Evolutionary conservation across 306 rosid species (phyloP).

Genomic region (Elaeagnus macrophylla): DNA sequence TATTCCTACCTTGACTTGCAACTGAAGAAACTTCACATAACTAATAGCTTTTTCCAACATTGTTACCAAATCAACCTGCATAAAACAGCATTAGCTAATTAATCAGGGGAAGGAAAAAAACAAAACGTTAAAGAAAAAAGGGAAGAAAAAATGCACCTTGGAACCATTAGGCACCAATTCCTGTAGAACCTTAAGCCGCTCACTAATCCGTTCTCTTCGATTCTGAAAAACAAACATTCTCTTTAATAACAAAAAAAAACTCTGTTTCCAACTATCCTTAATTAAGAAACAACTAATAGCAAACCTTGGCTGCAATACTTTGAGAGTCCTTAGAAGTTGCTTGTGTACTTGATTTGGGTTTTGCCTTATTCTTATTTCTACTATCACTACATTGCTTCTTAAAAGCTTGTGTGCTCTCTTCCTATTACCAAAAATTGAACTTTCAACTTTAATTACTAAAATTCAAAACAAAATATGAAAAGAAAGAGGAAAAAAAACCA

Average conservation of each 20-base stretch:
- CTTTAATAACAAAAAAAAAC: constrained; percentile 17
- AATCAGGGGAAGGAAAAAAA: background rate
- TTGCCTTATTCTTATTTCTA: constrained; percentile 38
- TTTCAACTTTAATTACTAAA: background rate
- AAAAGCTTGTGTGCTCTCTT: constrained; percentile 30
- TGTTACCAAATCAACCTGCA: constrained; percentile 84
- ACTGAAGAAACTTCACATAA: constrained; percentile 88
- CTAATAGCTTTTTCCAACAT: constrained; percentile 89
- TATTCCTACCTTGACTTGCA: constrained; percentile 79
- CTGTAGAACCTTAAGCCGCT: constrained; percentile 69
- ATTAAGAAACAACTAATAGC: constrained; percentile 20
- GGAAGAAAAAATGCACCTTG: constrained; percentile 37
- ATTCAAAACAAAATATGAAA: background rate
- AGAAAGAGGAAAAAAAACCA: background rate
- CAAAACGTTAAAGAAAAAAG: background rate
- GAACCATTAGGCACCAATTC: constrained; percentile 86
- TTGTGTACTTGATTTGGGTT: constrained; percentile 40
- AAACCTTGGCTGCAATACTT: constrained; percentile 92
- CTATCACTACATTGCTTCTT: constrained; percentile 50
- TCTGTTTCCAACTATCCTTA: constrained; percentile 11
- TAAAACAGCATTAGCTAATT: background rate
- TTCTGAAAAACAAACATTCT: constrained; percentile 50
- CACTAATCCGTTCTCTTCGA: constrained; percentile 92
- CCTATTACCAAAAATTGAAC: constrained; percentile 30
- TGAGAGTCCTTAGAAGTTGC: constrained; percentile 59